Percentiles rank a stretch among this genome's conserved stretches.
Conservation (phyloP, 2,329 filamentous ascomycete species). For the Botrytis sinoallii region DNA sequence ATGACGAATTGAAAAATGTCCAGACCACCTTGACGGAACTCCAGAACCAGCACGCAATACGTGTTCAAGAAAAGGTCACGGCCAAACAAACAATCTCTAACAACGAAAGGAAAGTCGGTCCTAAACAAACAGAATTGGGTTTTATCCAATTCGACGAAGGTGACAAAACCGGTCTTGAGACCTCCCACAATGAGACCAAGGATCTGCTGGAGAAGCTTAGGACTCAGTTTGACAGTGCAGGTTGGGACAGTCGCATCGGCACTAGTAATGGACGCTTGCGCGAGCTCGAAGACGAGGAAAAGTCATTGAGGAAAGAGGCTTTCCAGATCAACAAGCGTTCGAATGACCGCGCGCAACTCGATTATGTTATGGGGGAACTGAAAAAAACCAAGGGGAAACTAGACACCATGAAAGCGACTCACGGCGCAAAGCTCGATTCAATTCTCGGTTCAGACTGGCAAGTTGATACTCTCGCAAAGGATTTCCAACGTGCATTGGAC, state of each 20-base stretch:
- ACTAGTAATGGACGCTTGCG: slow-evolving; percentile 63
- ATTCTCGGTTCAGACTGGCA: slow-evolving; percentile 67
- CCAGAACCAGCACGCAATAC: slow-evolving; percentile 67
- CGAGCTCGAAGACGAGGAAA: slow-evolving; percentile 67
- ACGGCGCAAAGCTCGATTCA: slow-evolving; percentile 65
- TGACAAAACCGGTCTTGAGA: slow-evolving; percentile 71
- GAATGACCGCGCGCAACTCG: slow-evolving; percentile 77
- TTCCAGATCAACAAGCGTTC: slow-evolving; percentile 78
- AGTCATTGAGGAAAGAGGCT: slow-evolving; percentile 74
- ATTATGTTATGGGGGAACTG: slow-evolving; percentile 77
- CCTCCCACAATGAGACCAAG: slow-evolving; percentile 67
- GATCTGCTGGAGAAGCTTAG: slow-evolving; percentile 59
- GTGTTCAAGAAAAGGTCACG: slow-evolving; percentile 70
- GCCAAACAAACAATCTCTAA: slow-evolving; percentile 68
- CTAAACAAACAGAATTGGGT: slow-evolving; percentile 66
- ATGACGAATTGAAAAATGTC: slow-evolving; percentile 70
- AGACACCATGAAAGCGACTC: slow-evolving; percentile 72
- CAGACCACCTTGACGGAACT: slow-evolving; percentile 69
- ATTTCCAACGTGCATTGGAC: slow-evolving; percentile 63
- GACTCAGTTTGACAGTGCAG: slow-evolving; percentile 58
- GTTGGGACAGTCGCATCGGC: slow-evolving; percentile 69
- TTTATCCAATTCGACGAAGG: slow-evolving; percentile 84
- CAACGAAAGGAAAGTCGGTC: slow-evolving; percentile 68
- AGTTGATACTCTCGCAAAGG: slow-evolving; percentile 63
- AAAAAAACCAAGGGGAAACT: slow-evolving; percentile 71